Base-by-base conservation (phyloP, 208 protist species). In the Leishmania arabica region DNA sequence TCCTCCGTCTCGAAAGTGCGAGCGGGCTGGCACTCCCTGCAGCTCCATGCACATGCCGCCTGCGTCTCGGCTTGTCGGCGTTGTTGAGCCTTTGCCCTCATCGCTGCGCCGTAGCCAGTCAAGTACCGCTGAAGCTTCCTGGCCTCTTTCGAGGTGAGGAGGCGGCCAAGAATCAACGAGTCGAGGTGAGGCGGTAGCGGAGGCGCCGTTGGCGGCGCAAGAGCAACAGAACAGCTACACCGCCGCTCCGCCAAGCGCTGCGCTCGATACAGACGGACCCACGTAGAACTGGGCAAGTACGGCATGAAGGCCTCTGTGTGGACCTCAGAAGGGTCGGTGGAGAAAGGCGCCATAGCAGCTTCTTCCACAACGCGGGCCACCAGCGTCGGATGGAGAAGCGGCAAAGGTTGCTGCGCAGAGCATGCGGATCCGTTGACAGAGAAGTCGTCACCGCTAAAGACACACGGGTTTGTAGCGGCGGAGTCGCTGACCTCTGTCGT, bases 61-160 rank as follows among this genome's bases (percentile, higher is more conserved):
- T 34, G 15, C 3, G 70, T 19, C 13, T 42, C 24, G 1, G 37
- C 72, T 19, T 17, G 47, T 4, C 37, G 34, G 40, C 64, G 76
- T 6, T 75, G 73, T 1, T 47, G 49, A 9, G 54, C 68, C 37
- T 79, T 80, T 24, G 45, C 68, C 40, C 66, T 64, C 78, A 79
- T 86, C 45, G 78, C 80, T 0, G 78, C 72, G 15, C 83, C 84
- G 62, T 84, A 85, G 27, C 87, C 87, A 7, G 76, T 27, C 2
- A 86, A 53, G 74, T 86, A 92, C 51, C 89, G 86, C 78, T 84
- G 40, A 11, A 86, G 53, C 81, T 92, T 92, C 51, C 81, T 84
- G 64, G 74, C 60, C 75, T 92, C 89, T 27, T 77, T 84, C 45
- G 70, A 9, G 0, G 84, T 92, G 6, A 92, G 77, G 0, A 85